These are phyloP conservation scores for Xylaria palmicola DNA, from an alignment of 495 filamentous ascomycete genomes.

Conservation along the genomic window DNA sequence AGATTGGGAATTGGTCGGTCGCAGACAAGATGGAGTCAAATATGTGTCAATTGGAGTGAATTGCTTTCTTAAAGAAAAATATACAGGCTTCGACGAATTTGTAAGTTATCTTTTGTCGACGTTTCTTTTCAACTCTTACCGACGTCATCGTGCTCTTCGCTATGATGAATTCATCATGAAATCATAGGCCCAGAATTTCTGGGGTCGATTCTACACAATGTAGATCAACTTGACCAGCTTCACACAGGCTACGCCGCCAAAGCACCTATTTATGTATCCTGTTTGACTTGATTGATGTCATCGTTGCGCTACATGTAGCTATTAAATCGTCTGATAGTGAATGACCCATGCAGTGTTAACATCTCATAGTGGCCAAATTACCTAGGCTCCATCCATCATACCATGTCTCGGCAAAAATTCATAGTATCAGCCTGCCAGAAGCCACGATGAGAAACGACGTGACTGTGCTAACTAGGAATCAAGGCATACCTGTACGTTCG, in stretches of 20 bases:
- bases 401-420: background rate
- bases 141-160: slow-evolving; percentile 17
- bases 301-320: too few species aligned
- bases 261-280: background rate
- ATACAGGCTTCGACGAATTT: too few species aligned
- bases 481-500: background rate
- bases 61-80: too few species aligned
- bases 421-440: too few species aligned
- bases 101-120: too few species aligned
- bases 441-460: too few species aligned
- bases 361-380: too few species aligned
- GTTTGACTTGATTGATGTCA: background rate
- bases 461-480: background rate
- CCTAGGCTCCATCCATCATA: background rate
- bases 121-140: background rate
- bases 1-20: background rate
- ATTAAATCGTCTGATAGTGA: too few species aligned
- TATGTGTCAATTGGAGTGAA: background rate
- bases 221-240: background rate
- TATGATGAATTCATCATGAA: slow-evolving; percentile 28
- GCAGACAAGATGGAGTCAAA: background rate
- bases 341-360: too few species aligned
- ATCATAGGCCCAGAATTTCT: slow-evolving; percentile 26
- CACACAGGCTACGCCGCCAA: background rate
- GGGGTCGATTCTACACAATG: background rate